These are phyloP conservation scores for Thuja plicata DNA, from an alignment of 83 land plant genomes.

Conservation along the genomic window DNA sequence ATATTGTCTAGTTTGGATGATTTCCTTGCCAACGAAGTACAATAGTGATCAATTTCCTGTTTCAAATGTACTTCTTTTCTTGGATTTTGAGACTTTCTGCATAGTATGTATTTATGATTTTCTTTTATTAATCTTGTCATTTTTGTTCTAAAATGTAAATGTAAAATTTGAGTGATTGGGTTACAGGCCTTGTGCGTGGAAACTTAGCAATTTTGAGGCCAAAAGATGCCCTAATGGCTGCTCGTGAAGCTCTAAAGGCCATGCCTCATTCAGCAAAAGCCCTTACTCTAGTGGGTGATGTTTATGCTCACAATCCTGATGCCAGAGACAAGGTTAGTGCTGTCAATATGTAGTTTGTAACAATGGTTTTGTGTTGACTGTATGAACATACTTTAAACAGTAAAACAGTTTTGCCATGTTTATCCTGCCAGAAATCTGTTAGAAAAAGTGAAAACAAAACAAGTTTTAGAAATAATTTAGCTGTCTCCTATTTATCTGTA, in stretches of 20 bases:
- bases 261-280: constrained; percentile 99
- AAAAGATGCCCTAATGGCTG: constrained; percentile 91
- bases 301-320: constrained; percentile 80
- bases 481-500: background rate
- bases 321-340: constrained; percentile 88
- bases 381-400: background rate
- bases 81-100: background rate
- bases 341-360: background rate
- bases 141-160: background rate
- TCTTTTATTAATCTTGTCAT: background rate
- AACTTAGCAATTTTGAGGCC: constrained; percentile 80
- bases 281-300: constrained; percentile 96
- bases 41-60: background rate
- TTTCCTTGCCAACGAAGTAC: background rate
- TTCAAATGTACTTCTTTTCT: background rate
- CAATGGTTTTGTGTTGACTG: background rate
- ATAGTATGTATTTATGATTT: background rate
- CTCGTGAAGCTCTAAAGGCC: constrained; percentile 94
- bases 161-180: background rate
- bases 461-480: background rate
- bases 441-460: too few relatives aligned
- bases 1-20: background rate
- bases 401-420: background rate
- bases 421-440: background rate
- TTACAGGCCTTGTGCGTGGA: constrained; percentile 85